phyloP scores from a whole-genome alignment of 805 yeast species.

The Priceomyces castillae region DNA sequence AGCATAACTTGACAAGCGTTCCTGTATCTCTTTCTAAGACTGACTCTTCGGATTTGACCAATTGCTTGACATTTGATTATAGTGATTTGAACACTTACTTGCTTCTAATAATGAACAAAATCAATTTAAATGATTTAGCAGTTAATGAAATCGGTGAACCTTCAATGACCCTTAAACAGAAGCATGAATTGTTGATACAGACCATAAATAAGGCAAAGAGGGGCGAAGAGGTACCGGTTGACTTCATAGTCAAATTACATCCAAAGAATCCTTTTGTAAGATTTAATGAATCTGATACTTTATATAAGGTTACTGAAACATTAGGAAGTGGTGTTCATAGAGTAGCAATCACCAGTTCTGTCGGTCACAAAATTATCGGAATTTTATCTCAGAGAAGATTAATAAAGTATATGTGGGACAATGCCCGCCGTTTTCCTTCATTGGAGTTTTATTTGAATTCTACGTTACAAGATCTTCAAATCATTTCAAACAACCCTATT shows the following conservation, averaged over 20 bases:
- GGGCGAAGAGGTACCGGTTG: conserved; percentile 90
- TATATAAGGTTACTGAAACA: conserved; percentile 75
- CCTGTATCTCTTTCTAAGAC: conserved; percentile 60
- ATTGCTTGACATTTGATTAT: conserved; percentile 86
- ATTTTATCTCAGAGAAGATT: conserved; percentile 88
- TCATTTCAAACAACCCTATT: conserved; percentile 70
- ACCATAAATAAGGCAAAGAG: conserved; percentile 63
- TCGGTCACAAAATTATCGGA: conserved; percentile 60
- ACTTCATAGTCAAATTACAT: conserved; percentile 77
- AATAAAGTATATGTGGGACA: conserved; percentile 85
- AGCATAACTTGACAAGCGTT: conserved; percentile 75
- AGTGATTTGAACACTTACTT: conserved; percentile 86
- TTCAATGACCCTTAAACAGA: conserved; percentile 23
- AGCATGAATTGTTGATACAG: conserved; percentile 39
- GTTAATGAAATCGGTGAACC: conserved; percentile 26
- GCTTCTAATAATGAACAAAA: conserved; percentile 76
- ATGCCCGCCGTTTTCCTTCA: conserved; percentile 80
- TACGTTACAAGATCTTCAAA: conserved; percentile 66
- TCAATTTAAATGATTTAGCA: conserved; percentile 37
- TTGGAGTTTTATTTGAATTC: conserved; percentile 72
- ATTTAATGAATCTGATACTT: conserved; percentile 62
- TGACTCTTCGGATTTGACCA: conserved; percentile 48
- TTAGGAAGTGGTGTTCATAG: conserved; percentile 96
- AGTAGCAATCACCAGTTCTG: conserved; percentile 65
- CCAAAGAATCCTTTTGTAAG: conserved; percentile 88